These are phyloP conservation scores for Apostasia ramifera DNA, from an alignment of 106 monocot species.

Conservation along the genomic window DNA sequence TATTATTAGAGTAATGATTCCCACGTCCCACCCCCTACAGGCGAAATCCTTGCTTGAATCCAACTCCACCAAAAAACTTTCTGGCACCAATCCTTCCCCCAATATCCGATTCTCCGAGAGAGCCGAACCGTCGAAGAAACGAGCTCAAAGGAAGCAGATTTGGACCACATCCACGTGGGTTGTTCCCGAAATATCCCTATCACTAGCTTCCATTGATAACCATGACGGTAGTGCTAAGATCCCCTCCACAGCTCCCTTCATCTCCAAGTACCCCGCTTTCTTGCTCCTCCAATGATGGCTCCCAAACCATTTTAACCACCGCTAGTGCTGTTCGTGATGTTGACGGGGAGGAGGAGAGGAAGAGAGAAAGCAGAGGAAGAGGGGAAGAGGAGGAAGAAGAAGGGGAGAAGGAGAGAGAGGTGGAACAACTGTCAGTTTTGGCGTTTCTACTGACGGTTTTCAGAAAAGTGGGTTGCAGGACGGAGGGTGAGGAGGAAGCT, in stretches of 20 bases:
- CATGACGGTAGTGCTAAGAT: constrained; percentile 49
- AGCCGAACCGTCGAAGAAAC: background rate
- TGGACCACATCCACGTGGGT: constrained; percentile 10
- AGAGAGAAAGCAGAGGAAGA: constrained; percentile 12
- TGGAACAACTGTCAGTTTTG: constrained; percentile 35
- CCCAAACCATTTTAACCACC: constrained; percentile 26
- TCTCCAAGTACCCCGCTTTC: constrained; percentile 36
- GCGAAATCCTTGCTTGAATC: constrained; percentile 50
- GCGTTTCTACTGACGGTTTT: constrained; percentile 32
- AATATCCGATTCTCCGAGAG: background rate
- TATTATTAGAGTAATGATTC: constrained; percentile 26
- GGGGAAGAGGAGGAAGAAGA: constrained; percentile 11
- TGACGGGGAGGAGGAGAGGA: constrained; percentile 8
- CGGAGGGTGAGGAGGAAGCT: constrained; percentile 35
- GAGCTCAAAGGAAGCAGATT: background rate
- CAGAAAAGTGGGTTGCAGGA: constrained; percentile 43
- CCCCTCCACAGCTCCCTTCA: constrained; percentile 31
- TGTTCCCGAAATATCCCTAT: constrained; percentile 22
- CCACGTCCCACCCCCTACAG: constrained; percentile 23
- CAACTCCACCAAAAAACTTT: constrained; percentile 27
- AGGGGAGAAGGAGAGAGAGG: constrained; percentile 6
- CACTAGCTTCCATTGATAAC: background rate
- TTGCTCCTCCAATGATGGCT: constrained; percentile 29
- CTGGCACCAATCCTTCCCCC: background rate
- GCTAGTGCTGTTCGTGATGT: background rate